phyloP scores from a whole-genome alignment of 345 rosid genomes.

The Litchi chinensis region DNA sequence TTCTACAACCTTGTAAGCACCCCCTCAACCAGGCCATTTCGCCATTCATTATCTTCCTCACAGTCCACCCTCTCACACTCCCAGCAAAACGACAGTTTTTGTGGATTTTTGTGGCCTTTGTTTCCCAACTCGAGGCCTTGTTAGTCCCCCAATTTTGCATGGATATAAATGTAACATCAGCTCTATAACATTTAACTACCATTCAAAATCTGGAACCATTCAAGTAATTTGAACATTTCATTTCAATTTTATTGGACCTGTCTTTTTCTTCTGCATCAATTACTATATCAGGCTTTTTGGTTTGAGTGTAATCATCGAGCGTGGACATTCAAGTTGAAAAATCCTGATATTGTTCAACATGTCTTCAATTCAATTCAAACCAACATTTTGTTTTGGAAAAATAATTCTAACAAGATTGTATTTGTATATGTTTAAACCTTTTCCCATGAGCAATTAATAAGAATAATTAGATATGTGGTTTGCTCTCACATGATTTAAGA shows the following conservation, averaged over 20 bases:
- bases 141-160: no score
- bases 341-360: no score
- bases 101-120: neutral
- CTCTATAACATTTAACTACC: no score
- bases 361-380: neutral
- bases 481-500: no score
- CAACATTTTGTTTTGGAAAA: neutral
- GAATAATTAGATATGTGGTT: no score
- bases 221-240: slow-evolving; percentile 15
- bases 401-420: neutral
- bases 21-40: neutral
- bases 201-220: neutral
- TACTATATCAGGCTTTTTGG: neutral
- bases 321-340: neutral
- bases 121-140: neutral
- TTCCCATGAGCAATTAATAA: no score
- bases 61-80: neutral
- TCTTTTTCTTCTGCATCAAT: slow-evolving; percentile 16
- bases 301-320: neutral
- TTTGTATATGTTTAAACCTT: neutral
- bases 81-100: neutral
- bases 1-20: slow-evolving; percentile 18
- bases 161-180: no score
- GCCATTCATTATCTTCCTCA: neutral
- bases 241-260: slow-evolving; percentile 5